phyloP scores from a whole-genome alignment of 2,329 filamentous ascomycete species.

The Leptodontidium sp. region DNA sequence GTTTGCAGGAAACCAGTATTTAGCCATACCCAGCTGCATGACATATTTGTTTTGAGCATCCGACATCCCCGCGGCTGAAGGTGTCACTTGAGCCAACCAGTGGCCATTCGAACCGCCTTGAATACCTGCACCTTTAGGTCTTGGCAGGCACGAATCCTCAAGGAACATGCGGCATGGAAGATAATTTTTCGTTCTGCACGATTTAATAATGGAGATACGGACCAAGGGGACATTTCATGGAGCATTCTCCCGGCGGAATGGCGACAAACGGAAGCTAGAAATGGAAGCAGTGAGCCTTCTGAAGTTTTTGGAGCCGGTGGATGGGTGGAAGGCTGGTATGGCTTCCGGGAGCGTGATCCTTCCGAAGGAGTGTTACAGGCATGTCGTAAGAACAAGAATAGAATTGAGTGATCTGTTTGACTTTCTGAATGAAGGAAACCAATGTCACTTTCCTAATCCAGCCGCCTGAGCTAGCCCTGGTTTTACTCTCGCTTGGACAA shows the following conservation, averaged over 20 bases:
- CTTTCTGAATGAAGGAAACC: background rate
- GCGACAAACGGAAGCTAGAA: too few relatives aligned
- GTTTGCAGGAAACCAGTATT: background rate
- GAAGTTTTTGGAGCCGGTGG: too few relatives aligned
- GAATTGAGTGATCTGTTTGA: background rate
- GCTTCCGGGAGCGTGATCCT: background rate
- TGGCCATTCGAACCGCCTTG: background rate
- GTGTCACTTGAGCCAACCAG: background rate
- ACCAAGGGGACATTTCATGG: too few relatives aligned
- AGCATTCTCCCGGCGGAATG: too few relatives aligned
- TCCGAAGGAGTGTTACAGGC: too few relatives aligned
- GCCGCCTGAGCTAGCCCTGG: background rate
- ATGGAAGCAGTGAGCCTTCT: too few relatives aligned
- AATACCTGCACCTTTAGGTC: background rate
- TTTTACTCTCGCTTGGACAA: background rate
- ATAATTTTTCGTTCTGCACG: background rate
- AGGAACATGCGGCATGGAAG: background rate
- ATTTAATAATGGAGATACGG: too few relatives aligned
- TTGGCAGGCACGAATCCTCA: background rate
- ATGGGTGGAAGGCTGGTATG: background rate
- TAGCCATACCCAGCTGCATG: background rate
- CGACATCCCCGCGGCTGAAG: background rate
- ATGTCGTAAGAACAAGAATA: too few relatives aligned
- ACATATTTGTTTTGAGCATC: background rate
- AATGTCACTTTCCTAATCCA: too few relatives aligned